Evolutionary conservation across 345 rosid genomes (phyloP).

Genomic region (Citrus australasica): DNA sequence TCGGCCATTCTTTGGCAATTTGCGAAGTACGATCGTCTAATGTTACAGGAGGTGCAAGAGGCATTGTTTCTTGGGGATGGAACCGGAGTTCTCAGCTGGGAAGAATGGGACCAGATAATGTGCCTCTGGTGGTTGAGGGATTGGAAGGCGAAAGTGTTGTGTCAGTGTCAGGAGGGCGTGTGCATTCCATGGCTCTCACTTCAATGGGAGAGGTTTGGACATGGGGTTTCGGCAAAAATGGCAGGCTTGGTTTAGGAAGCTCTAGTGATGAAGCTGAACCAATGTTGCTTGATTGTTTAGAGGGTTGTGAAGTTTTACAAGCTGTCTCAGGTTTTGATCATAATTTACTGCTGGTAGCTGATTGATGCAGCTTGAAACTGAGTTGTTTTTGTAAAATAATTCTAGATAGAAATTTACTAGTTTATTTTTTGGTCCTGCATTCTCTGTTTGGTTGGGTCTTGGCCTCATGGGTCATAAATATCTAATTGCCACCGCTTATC

Average conservation of each 20-base stretch:
- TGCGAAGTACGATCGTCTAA: constrained; percentile 31
- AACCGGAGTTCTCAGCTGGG: constrained; percentile 78
- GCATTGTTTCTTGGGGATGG: constrained; percentile 88
- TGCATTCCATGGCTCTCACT: constrained; percentile 62
- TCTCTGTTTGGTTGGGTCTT: too few species aligned
- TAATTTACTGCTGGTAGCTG: constrained; percentile 49
- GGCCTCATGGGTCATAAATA: too few species aligned
- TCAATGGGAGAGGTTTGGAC: constrained; percentile 68
- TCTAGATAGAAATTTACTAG: too few species aligned
- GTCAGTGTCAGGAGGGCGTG: constrained; percentile 70
- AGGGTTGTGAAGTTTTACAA: constrained; percentile 54
- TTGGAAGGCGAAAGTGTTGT: constrained; percentile 44
- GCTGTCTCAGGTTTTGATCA: constrained; percentile 82
- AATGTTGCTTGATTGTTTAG: constrained; percentile 46
- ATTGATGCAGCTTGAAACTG: constrained; percentile 16
- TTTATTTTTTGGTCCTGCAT: too few species aligned
- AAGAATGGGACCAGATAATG: constrained; percentile 50
- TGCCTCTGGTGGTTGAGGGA: constrained; percentile 50
- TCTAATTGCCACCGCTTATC: too few species aligned
- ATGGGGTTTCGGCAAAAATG: constrained; percentile 87
- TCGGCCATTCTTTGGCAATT: constrained; percentile 86
- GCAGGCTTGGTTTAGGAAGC: constrained; percentile 85
- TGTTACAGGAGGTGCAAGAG: constrained; percentile 19
- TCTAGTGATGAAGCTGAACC: constrained; percentile 71
- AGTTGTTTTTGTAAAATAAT: not conserved